These are phyloP conservation scores for Xerocomus brunneocitrinus DNA, from an alignment of 768 basidiomycete genomes.

Conservation along the genomic window DNA sequence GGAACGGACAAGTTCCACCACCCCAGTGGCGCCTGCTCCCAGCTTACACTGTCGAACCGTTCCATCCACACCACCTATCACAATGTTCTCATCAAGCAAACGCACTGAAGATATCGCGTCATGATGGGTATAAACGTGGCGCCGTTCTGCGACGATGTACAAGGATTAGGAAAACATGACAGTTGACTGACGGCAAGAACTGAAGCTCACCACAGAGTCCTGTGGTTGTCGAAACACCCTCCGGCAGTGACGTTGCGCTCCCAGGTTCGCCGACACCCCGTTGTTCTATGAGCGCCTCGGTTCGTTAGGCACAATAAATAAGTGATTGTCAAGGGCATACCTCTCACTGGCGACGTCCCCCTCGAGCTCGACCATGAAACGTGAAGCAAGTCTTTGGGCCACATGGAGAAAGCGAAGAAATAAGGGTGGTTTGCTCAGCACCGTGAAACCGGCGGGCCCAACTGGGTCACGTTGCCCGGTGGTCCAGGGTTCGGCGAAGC, in stretches of 20 bases:
- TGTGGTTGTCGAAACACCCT: neutral
- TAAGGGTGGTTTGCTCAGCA: too few species aligned
- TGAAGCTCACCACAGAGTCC: neutral
- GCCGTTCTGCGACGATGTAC: conserved; percentile 1
- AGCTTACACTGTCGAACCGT: conserved; percentile 6
- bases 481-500: too few species aligned
- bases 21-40: neutral
- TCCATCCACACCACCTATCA: conserved; percentile 5
- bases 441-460: too few species aligned
- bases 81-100: conserved; percentile 9
- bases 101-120: conserved; percentile 5
- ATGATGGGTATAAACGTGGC: neutral
- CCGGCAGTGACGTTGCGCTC: neutral
- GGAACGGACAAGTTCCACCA: neutral
- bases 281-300: neutral
- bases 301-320: neutral
- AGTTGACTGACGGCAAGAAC: neutral
- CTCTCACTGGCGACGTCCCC: conserved; percentile 5
- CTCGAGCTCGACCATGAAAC: conserved; percentile 6
- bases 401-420: conserved; percentile 2
- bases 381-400: conserved; percentile 1
- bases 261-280: neutral
- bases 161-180: neutral
- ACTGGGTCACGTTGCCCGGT: too few species aligned
- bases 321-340: neutral